Evolutionary conservation across 2,329 filamentous ascomycete genomes (phyloP), one percentile per base, ranked within the genome.

Genomic region (Aspergillus quadrilineatus): DNA sequence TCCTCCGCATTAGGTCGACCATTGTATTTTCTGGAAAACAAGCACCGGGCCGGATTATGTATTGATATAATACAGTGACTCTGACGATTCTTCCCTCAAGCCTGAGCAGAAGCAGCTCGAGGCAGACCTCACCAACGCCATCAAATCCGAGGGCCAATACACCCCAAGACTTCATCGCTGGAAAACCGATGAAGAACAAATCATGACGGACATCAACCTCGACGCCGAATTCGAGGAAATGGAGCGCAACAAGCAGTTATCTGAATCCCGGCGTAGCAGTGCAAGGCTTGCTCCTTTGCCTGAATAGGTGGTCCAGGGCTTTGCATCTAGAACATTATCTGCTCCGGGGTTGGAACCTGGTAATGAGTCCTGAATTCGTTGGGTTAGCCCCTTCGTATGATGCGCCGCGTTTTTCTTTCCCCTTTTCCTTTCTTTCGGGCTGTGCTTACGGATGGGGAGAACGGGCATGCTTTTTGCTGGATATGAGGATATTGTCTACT

Each of bases 211-310:
- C 8, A 34, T 55, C 34, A 53, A 63, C 9, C 26, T 63, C 14
- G 59, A 61, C 7, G 57, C 41, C 8, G 57, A 65, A 28, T 50
- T 63, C 14, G 47, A 51, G 4, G 57, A 39, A 6, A 56, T 62
- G 57, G 54, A 51, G 28, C 32, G 7, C 5, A 45, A 52, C 6
- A 14, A 26, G 15, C 6, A 12, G 29, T 12, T 42, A 2, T 22
- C 34, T 41, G 50, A 39, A 14, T 9, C 32, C 4, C 4, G 9
- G 32, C 26, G 7, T 32, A 15, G 30, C 8, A 15, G 42, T 37
- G 14, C 15, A 22, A 39, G 42, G 32, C 30, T 39, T n/a, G 37
- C 5, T 39, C n/a, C 14, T 37, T 32, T 28, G n/a, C 14, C 9
- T 42, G 26, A 22, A 10, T 22, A 39, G 17, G 17, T 9, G 9